A percentile compares a stretch with the other conserved stretches of the same genome.
Conservation (phyloP, 2,329 filamentous ascomycete genomes). For the Alternaria dauci region DNA sequence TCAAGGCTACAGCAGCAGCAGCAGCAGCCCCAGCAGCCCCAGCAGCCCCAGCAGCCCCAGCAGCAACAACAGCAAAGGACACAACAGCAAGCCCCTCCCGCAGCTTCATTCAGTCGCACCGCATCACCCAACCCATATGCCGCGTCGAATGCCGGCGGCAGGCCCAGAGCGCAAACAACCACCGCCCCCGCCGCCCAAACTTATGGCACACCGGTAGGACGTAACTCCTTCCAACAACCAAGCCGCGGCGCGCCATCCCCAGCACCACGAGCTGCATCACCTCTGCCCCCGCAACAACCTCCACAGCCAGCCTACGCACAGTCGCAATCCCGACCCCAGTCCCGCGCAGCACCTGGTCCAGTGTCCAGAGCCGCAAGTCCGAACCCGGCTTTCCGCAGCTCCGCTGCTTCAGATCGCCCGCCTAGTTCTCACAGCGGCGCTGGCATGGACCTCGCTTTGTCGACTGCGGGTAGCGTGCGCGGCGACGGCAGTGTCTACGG, state of each 20-base stretch:
- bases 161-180: constrained; percentile 51
- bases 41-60: constrained; percentile 12
- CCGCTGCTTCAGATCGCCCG: constrained; percentile 55
- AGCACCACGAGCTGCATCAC: constrained; percentile 53
- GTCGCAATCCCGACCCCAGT: constrained; percentile 15
- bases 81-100: constrained; percentile 17
- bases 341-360: constrained; percentile 42
- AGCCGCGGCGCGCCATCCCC: constrained; percentile 51
- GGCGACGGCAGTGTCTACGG: constrained; percentile 53
- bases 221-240: constrained; percentile 49
- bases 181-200: constrained; percentile 42
- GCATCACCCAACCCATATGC: constrained; percentile 71
- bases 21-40: constrained; percentile 8
- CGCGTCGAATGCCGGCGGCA: constrained; percentile 39
- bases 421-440: constrained; percentile 54
- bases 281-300: constrained; percentile 49
- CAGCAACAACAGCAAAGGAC: constrained; percentile 5
- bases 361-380: constrained; percentile 59
- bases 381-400: constrained; percentile 60
- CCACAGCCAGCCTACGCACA: constrained; percentile 49
- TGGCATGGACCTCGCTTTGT: constrained; percentile 57
- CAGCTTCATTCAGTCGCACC: constrained; percentile 26
- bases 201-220: constrained; percentile 43
- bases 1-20: not conserved
- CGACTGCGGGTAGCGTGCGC: constrained; percentile 50